Base-by-base conservation (phyloP, 331 rosid genomes). In the Pyracantha coccinea region DNA sequence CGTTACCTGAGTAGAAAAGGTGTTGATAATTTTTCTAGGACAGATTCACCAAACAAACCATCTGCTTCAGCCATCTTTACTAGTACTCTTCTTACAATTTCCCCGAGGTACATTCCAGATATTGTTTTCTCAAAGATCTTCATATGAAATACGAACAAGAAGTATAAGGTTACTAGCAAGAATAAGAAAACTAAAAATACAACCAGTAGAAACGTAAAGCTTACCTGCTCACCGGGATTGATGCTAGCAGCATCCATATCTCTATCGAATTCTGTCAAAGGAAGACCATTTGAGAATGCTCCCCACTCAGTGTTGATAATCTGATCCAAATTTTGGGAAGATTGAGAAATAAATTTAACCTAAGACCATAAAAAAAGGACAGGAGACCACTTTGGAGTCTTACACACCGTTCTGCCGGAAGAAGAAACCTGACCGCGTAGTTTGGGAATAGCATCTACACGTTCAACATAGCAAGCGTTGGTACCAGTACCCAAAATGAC, bases 231-330 rank as follows among this genome's bases (percentile, higher is more conserved):
- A 21, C 97, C 92, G 7, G 98, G 97, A 76, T 93, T 93, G 85
- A 91, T 88, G 66, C 95, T 91, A 33, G 96, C 93, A 68, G 88
- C 90, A 85, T 93, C 98, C 98, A 93, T 91, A 23, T 86, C 96
- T 75, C 88, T 82, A 79, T 93, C 98, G 74, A 83, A 91, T 58
- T 77, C 92, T 0, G 95, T 87, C 73, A 88, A 83, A 72, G 98
- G 97, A 35, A 93, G 98, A 85, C 86, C 86, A 17, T 76, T 79
- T 47, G 93, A 86, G 86, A 89, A 93, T 68, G 96, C 90, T 32
- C 98, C 98, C 98, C 98, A 93, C 83, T 93, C 98, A 0, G 95
- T 89, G 68, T 86, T 93, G n/a, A 93, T 87, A 83, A 93, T 88
- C 98, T 93, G 71, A 88, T 17, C 32, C 73, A 82, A 59, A 71